Base-by-base conservation (phyloP, 495 filamentous ascomycete species). In the Aspergillus leporis region DNA sequence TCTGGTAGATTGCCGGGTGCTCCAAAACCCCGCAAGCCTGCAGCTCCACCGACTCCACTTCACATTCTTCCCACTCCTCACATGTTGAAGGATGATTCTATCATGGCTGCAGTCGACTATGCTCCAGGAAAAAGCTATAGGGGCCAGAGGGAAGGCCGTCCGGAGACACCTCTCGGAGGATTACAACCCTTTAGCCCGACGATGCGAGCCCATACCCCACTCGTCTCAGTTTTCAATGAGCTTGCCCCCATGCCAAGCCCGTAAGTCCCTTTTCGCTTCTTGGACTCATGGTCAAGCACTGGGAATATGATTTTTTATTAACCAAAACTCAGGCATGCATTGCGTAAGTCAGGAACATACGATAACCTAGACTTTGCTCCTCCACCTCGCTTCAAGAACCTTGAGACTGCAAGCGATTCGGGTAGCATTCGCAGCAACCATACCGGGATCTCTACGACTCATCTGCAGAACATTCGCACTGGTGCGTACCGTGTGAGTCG, bases 291-390 rank as follows among this genome's bases (percentile, higher is more conserved):
- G 43, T 25, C 13, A 4, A 23, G 19, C 8, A 4, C 41, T 68
- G 62, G 53, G 55, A 47, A 8, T 0, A 47, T 23, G 19, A 47
- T 1, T 23, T 22, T 23, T 45, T 55, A 56, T 74, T 81, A 63
- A 79, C 14, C 18, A 13, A 19, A 41, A 46, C 51, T 14, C 60
- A 94, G 91, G 19, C 90, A 97, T 74, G 73, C 86, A 48, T 84
- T 98, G 53, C 87, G 91, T 63, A 97, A 94, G 70, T 97, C 93
- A 4, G 84, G 87, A 62, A 90, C 92, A 5, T 98, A 90, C 70
- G 96, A 93, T 3, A 87, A 78, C 12, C 83, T 98, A 30, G 95
- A 98, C 75, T 98, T 98, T 71, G 92, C 93, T n/a, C 93, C 93
- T 25, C 93, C 92, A 41, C 86, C 88, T 53, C 88, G 90, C 53